Base-by-base conservation (phyloP, 2,329 filamentous ascomycete species). In the Fonsecaea pedrosoi region DNA sequence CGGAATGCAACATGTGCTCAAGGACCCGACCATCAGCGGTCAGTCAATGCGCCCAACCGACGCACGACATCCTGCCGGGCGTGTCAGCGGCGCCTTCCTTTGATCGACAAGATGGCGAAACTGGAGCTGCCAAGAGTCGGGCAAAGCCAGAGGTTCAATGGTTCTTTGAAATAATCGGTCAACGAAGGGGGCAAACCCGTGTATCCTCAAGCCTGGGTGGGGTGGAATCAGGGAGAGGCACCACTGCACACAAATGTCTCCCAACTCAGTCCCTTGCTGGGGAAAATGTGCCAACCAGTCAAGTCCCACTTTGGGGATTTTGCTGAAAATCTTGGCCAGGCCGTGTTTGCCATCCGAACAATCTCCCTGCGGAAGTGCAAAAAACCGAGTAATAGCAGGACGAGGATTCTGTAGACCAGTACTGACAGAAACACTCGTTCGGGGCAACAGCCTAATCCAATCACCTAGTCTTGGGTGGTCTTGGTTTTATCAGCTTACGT, bases 1-100 rank as follows among this genome's bases (percentile, higher is more conserved):
- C 15, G 54, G 54, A 37, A 35, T 13, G 30, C 54, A 37, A 18
- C 54, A 55, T 55, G 54, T 55, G 54, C 54, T 10, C 30, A 21
- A 37, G n/a, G 15, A 2, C 9, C n/a, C n/a, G 32, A 55, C 30
- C n/a, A 37, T 55, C 18, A 55, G 54, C 54, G 54, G 54, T 55
- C 54, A 35, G 30, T 37, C 30, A 50, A 25, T 13, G 18, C 21
- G 45, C 21, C 15, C 45, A 50, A 50, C 21, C 4, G 45, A 25
- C 9, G 45, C 45, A 25, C 45, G 25, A 50, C 45, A 50, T 50
- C 21, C 45, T 50, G 45, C 6, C 45, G 45, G 21, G 12, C 21
- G 3, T 12, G 18, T 6, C 45, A 50, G 45, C 45, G 45, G 8
- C n/a, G 25, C 25, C 25, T 25, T 25, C 18, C 21, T 50, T 50